Base-by-base conservation (phyloP, 805 yeast genomes). In the Hanseniaspora mollemarum region DNA sequence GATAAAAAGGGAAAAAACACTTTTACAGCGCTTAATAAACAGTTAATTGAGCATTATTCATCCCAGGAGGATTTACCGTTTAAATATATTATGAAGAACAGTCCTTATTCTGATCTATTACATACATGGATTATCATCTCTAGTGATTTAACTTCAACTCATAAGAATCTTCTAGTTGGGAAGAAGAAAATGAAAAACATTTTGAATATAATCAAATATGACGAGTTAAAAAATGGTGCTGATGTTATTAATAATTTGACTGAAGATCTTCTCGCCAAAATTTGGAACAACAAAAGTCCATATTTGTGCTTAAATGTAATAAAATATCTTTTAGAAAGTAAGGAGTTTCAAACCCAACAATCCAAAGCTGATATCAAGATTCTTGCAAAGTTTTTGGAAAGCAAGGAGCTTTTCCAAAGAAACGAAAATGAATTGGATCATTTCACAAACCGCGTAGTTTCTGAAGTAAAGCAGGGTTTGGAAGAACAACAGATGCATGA, bases 351-450 rank as follows among this genome's bases (percentile, higher is more conserved):
- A 9, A 55, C 60, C 19, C 53, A 57, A 37, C 54, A 57, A 9
- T 51, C 54, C 2, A 71, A 71, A 58, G 63, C 73, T 16, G 52
- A 54, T 62, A 10, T 43, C 55, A 25, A 43, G 63, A 1, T 58
- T 63, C 22, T 62, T 72, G 28, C 76, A 72, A 53, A 52, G 54
- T 18, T 62, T 70, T n/a, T 56, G 71, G 22, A 58, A 57, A 36
- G 60, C 58, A 18, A 62, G 63, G 24, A 65, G 68, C 33, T 70
- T 56, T 53, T 58, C 55, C 2, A 71, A 67, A 49, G 81, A 77
- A 0, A 63, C 67, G 32, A 62, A 61, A 6, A 48, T 67, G 15
- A 56, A 77, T 55, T 64, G 63, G 15, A 64, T 33, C 43, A 22
- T 10, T 50, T 43, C 24, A 39, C 43, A 3, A 25, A 4, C 10